phyloP scores from a whole-genome alignment of 2,329 filamentous ascomycete species.

The Hypoxylon sp. region DNA sequence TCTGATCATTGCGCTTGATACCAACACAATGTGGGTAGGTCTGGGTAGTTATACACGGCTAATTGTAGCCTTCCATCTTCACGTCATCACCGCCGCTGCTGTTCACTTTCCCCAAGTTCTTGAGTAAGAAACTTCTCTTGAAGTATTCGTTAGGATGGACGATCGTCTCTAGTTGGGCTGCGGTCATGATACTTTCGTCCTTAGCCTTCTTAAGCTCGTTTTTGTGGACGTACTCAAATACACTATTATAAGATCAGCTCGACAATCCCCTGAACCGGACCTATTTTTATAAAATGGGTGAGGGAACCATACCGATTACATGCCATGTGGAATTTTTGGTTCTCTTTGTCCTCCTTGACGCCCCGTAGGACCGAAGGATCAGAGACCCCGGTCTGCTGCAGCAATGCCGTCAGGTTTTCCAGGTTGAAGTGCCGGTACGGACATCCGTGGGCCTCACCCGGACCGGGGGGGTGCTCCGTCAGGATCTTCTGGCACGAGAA shows the following conservation, averaged over 20 bases:
- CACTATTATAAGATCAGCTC: slow-evolving; percentile 60
- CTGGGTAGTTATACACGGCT: neutral
- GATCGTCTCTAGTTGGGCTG: slow-evolving; percentile 89
- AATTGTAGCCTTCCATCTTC: slow-evolving; percentile 65
- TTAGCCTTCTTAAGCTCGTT: slow-evolving; percentile 80
- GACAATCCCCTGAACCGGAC: too few relatives aligned
- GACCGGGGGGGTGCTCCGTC: slow-evolving; percentile 85
- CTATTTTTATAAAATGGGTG: neutral
- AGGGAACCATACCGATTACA: slow-evolving; percentile 78
- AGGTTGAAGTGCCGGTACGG: slow-evolving; percentile 92
- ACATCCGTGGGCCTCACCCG: slow-evolving; percentile 93
- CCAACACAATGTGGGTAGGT: neutral
- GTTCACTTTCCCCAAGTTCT: slow-evolving; percentile 73
- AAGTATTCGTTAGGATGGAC: slow-evolving; percentile 99
- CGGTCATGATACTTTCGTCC: slow-evolving; percentile 77
- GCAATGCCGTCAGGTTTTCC: slow-evolving; percentile 83
- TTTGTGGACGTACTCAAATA: slow-evolving; percentile 91
- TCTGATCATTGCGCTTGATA: neutral
- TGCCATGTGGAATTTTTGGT: slow-evolving; percentile 91
- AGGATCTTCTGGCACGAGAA: slow-evolving; percentile 96
- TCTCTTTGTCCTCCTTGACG: slow-evolving; percentile 89
- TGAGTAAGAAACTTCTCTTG: slow-evolving; percentile 90
- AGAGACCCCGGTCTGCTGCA: slow-evolving; percentile 82
- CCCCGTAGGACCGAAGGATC: slow-evolving; percentile 82
- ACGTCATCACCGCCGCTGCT: slow-evolving; percentile 63